Base-by-base conservation (phyloP, 2,329 filamentous ascomycete species). In the Cordyceps sp. region DNA sequence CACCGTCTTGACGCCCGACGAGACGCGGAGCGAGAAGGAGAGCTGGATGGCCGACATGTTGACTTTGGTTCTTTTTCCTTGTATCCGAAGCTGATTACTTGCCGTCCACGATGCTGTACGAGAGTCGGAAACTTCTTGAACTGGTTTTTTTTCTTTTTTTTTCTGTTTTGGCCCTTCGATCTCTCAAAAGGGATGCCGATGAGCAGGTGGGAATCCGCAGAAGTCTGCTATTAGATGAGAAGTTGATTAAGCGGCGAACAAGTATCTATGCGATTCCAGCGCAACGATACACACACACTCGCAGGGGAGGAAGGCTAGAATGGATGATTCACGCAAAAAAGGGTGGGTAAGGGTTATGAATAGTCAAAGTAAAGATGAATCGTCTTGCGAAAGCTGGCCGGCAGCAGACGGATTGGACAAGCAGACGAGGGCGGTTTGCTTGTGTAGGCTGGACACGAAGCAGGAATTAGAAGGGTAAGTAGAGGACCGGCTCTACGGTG, bases 21-120 rank as follows among this genome's bases (percentile, higher is more conserved):
- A 93, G 57, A 92, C 92, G 66, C 86, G 84, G 58, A 96, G 82
- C 58, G 80, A 78, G 66, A 96, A 96, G 54, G 85, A 88, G 46
- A 93, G 78, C 64, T 94, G 88, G 61, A 90, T 76, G 56, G 84
- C 68, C 60, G 86, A 78, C 84, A 93, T 93, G 64, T 54, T 76
- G 57, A 51, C 31, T 36, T 28, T 25, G 2, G 34, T 31, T 26
- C 21, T 27, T 20, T 24, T 32, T 4, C 14, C 10, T 15, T 15
- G 23, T 6, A 13, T 24, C 5, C 7, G 16, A 23, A 7, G 7
- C 21, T 23, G 21, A 23, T 23, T 7, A 54, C 50, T n/a, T n/a
- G n/a, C n/a, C n/a, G n/a, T n/a, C n/a, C n/a, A n/a, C n/a, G n/a
- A n/a, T n/a, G n/a, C n/a, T n/a, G n/a, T n/a, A n/a, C n/a, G n/a